Evolutionary conservation across 495 filamentous ascomycete species (phyloP).

Genomic region (Hyaloscypha finlandica): DNA sequence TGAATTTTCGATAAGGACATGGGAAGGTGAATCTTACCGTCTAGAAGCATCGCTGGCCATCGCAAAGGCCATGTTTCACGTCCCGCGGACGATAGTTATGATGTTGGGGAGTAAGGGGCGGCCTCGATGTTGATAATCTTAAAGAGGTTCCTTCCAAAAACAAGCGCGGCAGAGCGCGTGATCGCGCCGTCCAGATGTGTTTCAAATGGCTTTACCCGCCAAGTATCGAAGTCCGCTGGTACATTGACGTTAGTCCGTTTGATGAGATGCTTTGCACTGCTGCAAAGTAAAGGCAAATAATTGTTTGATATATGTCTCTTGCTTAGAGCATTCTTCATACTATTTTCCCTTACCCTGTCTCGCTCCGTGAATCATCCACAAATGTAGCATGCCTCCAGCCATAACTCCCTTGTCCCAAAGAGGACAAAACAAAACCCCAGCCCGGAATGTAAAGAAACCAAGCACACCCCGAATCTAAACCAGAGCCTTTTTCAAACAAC

Average conservation of each 20-base stretch:
- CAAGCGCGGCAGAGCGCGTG: constrained; percentile 16
- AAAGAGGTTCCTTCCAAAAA: constrained; percentile 12
- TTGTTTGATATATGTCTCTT: not conserved
- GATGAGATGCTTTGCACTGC: not conserved
- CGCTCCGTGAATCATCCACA: not conserved
- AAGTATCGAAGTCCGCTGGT: not conserved
- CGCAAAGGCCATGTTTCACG: constrained; percentile 5
- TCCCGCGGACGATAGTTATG: not conserved
- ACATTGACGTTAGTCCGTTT: not conserved
- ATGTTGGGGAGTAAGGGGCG: constrained; percentile 1
- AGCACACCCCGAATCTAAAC: not conserved
- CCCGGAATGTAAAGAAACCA: not conserved
- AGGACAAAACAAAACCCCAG: constrained; percentile 1
- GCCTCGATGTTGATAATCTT: not conserved
- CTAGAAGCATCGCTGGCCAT: constrained; percentile 28
- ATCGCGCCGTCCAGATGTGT: constrained; percentile 20
- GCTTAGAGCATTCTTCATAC: not conserved
- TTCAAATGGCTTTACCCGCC: constrained; percentile 1
- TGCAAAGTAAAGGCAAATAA: not conserved
- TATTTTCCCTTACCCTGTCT: not conserved
- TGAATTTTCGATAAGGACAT: not conserved
- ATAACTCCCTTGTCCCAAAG: constrained; percentile 7
- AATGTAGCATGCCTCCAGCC: not conserved
- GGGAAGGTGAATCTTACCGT: constrained; percentile 17
- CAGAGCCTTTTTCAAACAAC: not conserved